A percentile compares a stretch with the other conserved stretches of the same genome.
Conservation (phyloP, 148 eudicot species). For the Chenopodium suecicum region DNA sequence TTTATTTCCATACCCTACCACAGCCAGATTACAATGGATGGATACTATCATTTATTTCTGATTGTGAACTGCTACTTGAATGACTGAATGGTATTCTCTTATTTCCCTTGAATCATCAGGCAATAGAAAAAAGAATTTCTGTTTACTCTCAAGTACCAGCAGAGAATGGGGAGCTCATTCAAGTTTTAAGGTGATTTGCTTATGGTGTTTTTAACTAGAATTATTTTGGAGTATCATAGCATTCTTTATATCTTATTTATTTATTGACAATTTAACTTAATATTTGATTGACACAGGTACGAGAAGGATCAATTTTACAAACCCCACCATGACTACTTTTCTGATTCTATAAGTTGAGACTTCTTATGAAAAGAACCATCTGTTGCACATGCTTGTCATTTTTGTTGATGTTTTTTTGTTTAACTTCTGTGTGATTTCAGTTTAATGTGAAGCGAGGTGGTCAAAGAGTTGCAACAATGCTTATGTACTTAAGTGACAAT, state of each 20-base stretch:
- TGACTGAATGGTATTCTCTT: constrained; percentile 4
- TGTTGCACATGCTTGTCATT: background rate
- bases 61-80: background rate
- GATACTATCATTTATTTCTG: background rate
- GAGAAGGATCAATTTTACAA: constrained; percentile 78
- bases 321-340: constrained; percentile 93
- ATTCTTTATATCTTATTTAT: constrained; percentile 10
- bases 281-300: constrained; percentile 77
- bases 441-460: constrained; percentile 92
- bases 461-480: constrained; percentile 94
- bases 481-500: constrained; percentile 89
- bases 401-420: background rate
- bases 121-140: constrained; percentile 91
- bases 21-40: background rate
- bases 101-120: constrained; percentile 42
- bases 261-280: constrained; percentile 38
- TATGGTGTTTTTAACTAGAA: background rate
- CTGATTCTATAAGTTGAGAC: constrained; percentile 63
- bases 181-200: constrained; percentile 67
- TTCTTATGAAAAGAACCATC: background rate
- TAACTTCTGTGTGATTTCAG: constrained; percentile 41
- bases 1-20: background rate
- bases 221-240: constrained; percentile 19
- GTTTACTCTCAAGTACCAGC: constrained; percentile 87
- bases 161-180: constrained; percentile 96